These are phyloP conservation scores for Pichia cactophila DNA, from an alignment of 1,139 yeast species.

Conservation along the genomic window DNA sequence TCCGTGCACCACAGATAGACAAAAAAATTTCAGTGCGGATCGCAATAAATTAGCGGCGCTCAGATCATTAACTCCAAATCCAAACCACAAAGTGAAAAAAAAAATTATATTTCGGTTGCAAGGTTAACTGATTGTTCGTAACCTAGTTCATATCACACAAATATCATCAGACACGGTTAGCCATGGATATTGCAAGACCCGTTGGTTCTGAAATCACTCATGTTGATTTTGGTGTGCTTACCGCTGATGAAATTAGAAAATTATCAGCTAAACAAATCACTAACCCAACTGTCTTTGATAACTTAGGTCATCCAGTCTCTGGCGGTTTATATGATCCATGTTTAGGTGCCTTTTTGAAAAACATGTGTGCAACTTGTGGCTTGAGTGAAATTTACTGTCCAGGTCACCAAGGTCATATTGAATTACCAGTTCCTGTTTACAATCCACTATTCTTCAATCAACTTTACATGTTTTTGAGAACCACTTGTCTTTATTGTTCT, in stretches of 20 bases:
- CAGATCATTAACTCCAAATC: too few species aligned
- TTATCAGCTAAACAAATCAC: slow-evolving; percentile 92
- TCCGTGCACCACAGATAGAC: not conserved
- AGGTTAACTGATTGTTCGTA: not conserved
- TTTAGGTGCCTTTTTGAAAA: slow-evolving; percentile 84
- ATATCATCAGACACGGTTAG: not conserved
- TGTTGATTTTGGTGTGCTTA: slow-evolving; percentile 85
- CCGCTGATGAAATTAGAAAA: slow-evolving; percentile 74
- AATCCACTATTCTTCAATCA: slow-evolving; percentile 93
- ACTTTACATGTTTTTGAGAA: slow-evolving; percentile 73
- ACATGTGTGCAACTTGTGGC: slow-evolving; percentile 93
- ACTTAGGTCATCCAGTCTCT: slow-evolving; percentile 88
- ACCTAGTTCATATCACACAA: not conserved
- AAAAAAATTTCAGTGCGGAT: too few species aligned
- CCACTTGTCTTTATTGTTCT: slow-evolving; percentile 87
- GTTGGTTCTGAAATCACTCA: slow-evolving; percentile 89
- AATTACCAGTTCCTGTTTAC: slow-evolving; percentile 90
- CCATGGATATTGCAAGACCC: slow-evolving; percentile 92
- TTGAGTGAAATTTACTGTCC: slow-evolving; percentile 92
- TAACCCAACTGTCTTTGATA: slow-evolving; percentile 90
- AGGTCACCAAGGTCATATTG: slow-evolving; percentile 98
- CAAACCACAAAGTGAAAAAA: not conserved
- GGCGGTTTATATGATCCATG: slow-evolving; percentile 94
- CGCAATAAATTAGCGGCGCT: too few species aligned
- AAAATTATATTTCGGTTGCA: not conserved